Base-by-base conservation (phyloP, 2,329 filamentous ascomycete genomes). In the Diatrype stigma region DNA sequence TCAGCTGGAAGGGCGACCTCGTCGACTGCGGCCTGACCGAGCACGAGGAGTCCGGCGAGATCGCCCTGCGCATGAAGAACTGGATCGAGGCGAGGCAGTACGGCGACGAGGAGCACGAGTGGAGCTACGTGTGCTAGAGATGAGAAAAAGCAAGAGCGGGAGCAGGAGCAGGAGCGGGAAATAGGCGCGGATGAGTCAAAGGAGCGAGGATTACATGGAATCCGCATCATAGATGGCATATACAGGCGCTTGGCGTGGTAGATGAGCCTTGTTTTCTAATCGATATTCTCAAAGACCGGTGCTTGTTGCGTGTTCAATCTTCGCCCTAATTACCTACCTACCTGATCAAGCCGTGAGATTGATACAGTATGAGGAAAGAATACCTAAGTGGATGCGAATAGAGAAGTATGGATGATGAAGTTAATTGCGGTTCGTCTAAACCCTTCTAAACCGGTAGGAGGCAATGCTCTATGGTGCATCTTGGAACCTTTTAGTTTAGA, bases 21-120 rank as follows among this genome's bases (percentile, higher is more conserved):
- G 85, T 99, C 26, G 80, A 89, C 63, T 96, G 94, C 68, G 93
- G 92, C 3, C 74, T 99, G 59, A 82, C 81, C 67, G 84, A 89
- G 60, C 77, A 83, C 45, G 82, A 95, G 71, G 93, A 99, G 76
- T 91, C 90, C 11, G 94, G 94, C 42, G 87, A 92, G 65, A 79
- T 97, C 63, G 87, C 94, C 10, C 74, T 84, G 63, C 82, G 82
- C 71, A 92, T 99, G 86, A 96, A 96, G 83, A 82, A 87, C 63
- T 99, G 94, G 94, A 96, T 99, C 56, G 92, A 96, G 76, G 86
- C 76, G 26, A 92, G 95, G 60, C 93, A 97, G 75, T 96, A 97
- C 68, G 94, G 94, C 56, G 92, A 96, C 58, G 88, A 93, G 71
- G 82, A 90, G 68, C 90, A 96, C 69, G 80, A 86, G 59, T 99